Evolutionary conservation across 805 yeast species (phyloP).

Genomic region (Saturnispora quitensis): DNA sequence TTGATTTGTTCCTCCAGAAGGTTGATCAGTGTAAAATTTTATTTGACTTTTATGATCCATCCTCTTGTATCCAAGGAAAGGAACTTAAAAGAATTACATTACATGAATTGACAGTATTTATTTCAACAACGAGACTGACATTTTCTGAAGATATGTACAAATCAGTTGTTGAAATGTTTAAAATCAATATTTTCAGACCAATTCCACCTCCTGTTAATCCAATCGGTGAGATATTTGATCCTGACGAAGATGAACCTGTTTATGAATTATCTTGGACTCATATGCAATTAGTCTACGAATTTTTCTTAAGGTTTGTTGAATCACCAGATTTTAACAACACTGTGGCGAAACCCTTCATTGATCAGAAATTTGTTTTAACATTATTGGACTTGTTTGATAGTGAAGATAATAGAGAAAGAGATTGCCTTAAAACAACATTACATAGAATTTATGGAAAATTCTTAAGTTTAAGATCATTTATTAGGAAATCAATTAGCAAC

Average conservation of each 20-base stretch:
- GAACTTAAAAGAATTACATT: slow-evolving; percentile 82
- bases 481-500: slow-evolving; percentile 83
- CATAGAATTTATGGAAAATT: slow-evolving; percentile 96
- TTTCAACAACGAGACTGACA: slow-evolving; percentile 70
- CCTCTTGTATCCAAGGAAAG: slow-evolving; percentile 84
- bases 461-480: slow-evolving; percentile 78
- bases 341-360: slow-evolving; percentile 86
- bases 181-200: slow-evolving; percentile 82
- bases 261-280: slow-evolving; percentile 97
- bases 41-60: slow-evolving; percentile 91
- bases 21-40: slow-evolving; percentile 91
- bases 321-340: slow-evolving; percentile 92
- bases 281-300: slow-evolving; percentile 94
- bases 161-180: slow-evolving; percentile 85
- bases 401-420: slow-evolving; percentile 95
- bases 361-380: slow-evolving; percentile 75
- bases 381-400: slow-evolving; percentile 86
- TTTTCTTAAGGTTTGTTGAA: slow-evolving; percentile 85
- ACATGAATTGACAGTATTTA: slow-evolving; percentile 83
- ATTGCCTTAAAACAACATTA: slow-evolving; percentile 86
- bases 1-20: slow-evolving; percentile 73
- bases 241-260: slow-evolving; percentile 98
- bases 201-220: slow-evolving; percentile 98
- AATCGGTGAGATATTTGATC: slow-evolving; percentile 90
- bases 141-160: slow-evolving; percentile 87